These are phyloP conservation scores for Solanum appendiculatum DNA, from an alignment of 257 asterid genomes.

Conservation along the genomic window DNA sequence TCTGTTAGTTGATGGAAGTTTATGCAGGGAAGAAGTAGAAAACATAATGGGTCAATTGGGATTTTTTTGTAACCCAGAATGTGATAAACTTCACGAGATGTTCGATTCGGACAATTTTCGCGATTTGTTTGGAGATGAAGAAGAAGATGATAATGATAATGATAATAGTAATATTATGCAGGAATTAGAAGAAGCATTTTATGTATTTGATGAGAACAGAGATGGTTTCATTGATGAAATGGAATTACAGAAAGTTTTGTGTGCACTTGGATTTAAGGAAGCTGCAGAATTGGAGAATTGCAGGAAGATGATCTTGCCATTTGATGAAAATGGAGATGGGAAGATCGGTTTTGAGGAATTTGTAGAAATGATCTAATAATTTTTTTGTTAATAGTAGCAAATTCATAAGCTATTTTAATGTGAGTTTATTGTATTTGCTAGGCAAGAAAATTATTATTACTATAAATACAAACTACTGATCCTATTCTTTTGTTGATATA, in stretches of 20 bases:
- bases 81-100: not conserved
- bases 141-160: not conserved
- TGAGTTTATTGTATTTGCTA: not conserved
- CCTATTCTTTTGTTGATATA: not conserved
- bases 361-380: not conserved
- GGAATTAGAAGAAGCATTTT: conserved; percentile 9
- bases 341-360: conserved; percentile 15
- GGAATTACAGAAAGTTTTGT: conserved; percentile 5
- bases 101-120: not conserved
- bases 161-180: not conserved
- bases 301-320: conserved; percentile 7
- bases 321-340: conserved; percentile 19
- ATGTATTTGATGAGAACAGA: conserved; percentile 14
- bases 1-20: not conserved
- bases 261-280: conserved; percentile 6
- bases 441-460: not conserved
- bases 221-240: conserved; percentile 19
- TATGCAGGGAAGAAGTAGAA: conserved; percentile 4
- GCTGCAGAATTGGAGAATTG: conserved; percentile 12
- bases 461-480: not conserved
- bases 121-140: conserved; percentile 2
- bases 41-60: not conserved
- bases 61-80: not conserved
- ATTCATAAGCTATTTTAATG: not conserved
- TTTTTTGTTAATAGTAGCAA: not conserved